Conservation (phyloP, 192 early-diverging fungal species). For the Entrophospora sp. region DNA sequence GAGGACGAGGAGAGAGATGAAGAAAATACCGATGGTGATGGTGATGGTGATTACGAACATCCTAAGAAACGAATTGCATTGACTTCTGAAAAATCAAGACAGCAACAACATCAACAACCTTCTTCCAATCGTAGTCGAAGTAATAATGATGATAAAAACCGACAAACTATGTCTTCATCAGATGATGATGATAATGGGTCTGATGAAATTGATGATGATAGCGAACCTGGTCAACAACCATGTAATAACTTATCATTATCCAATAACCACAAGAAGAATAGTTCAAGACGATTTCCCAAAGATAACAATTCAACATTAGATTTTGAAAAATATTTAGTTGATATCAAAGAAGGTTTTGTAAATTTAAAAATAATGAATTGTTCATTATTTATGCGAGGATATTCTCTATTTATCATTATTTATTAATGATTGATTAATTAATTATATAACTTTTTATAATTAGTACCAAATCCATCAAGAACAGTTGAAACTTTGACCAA, state of each 20-base stretch:
- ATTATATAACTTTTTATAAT: background rate
- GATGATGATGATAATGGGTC: constrained; percentile 16
- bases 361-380: background rate
- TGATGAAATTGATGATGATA: constrained; percentile 20
- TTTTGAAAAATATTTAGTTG: background rate
- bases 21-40: constrained; percentile 14
- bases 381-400: background rate
- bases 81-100: constrained; percentile 14
- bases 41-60: constrained; percentile 1
- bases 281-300: background rate
- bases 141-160: background rate
- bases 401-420: background rate
- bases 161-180: constrained; percentile 2
- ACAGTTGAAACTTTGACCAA: background rate
- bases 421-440: background rate
- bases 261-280: too few species aligned
- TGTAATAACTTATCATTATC: too few species aligned
- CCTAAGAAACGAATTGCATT: constrained; percentile 18
- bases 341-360: constrained; percentile 15
- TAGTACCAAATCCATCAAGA: constrained; percentile 5
- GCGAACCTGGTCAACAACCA: constrained; percentile 10
- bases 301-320: background rate
- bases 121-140: constrained; percentile 13
- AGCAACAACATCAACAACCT: constrained; percentile 14
- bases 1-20: constrained; percentile 27